Evolutionary conservation across 352 stramenopile species (phyloP), one percentile per base, ranked within the genome.

Genomic region (Phytophthora pluvialis): DNA sequence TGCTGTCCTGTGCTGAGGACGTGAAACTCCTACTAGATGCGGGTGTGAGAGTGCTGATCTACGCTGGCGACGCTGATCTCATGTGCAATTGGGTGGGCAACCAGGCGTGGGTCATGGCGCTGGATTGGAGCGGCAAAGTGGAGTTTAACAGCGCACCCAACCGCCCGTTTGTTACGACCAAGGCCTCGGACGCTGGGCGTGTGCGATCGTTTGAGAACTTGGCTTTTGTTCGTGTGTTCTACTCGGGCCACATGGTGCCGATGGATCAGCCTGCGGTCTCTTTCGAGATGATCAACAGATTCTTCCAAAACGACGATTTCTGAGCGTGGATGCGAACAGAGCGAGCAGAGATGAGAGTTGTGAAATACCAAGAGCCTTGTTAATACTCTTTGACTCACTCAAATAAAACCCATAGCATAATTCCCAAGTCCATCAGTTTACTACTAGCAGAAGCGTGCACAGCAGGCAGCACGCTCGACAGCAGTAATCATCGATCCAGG

Each of bases 21-120:
- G 78, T 99, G 13, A 82, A 86, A 26, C 75, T 96, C 33, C 63
- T 99, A 26, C 73, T 99, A 1, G 60, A 89, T 42, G 62, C 70
- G 11, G 76, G 77, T 26, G 76, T 94, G 6, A 74, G 74, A 7
- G 94, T 98, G 16, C 77, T 99, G 7, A 94, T 99, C 67, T 99
- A 99, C 77, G 93, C 95, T 21, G 97, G 97, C 49, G 97, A 99
- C 75, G 82, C 93, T 9, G 97, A 99, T 72, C 97, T 98, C 62
- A 98, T 99, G 72, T 98, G 93, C 79, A 99, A 99, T 72, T 99
- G 97, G 82, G 70, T 98, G 42, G 97, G 97, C 21, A 99, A 99
- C 68, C 66, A 97, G 59, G 96, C 95, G 26, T 99, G 96, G 96
- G 97, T 94, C 0, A 72, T 93, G 26, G 83, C 66, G 5, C 75